These are phyloP conservation scores for Fusarium sp. DNA, from an alignment of 2,329 filamentous ascomycete genomes.

Conservation along the genomic window DNA sequence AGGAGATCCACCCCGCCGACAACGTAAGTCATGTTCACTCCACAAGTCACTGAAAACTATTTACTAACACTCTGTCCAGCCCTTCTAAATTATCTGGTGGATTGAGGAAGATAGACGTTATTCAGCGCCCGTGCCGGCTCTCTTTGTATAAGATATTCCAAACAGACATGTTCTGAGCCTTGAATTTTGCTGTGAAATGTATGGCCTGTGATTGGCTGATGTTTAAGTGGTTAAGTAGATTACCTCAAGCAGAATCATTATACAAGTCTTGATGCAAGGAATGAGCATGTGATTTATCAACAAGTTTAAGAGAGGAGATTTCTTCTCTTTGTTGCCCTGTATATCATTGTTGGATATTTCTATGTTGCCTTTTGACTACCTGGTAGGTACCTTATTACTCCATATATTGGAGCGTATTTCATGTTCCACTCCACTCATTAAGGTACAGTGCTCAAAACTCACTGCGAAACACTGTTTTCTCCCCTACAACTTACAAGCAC, in stretches of 20 bases:
- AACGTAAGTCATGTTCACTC: constrained; percentile 62
- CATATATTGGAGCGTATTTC: background rate
- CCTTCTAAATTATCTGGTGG: constrained; percentile 53
- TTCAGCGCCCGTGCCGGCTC: constrained; percentile 44
- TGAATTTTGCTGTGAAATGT: constrained; percentile 44
- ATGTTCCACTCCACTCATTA: background rate
- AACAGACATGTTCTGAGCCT: constrained; percentile 49
- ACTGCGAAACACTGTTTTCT: constrained; percentile 21
- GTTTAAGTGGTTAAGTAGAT: background rate
- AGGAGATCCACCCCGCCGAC: constrained; percentile 68
- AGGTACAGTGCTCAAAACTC: constrained; percentile 31
- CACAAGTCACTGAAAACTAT: no score
- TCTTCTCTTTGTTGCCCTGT: background rate
- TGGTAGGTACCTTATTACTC: no score
- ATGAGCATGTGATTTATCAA: background rate
- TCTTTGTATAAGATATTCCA: constrained; percentile 54
- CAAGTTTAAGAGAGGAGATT: fast-evolving
- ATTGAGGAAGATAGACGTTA: constrained; percentile 43
- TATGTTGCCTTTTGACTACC: background rate
- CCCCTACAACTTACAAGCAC: constrained; percentile 9
- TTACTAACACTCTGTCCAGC: constrained; percentile 47
- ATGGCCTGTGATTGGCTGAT: constrained; percentile 38
- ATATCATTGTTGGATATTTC: background rate
- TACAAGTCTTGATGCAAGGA: background rate
- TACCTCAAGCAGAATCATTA: background rate